A percentile compares a stretch with the other conserved stretches of the same genome.
Evolutionary conservation across 805 yeast genomes (phyloP).

Genomic region (Zygosaccharomyces kombuchaensis): DNA sequence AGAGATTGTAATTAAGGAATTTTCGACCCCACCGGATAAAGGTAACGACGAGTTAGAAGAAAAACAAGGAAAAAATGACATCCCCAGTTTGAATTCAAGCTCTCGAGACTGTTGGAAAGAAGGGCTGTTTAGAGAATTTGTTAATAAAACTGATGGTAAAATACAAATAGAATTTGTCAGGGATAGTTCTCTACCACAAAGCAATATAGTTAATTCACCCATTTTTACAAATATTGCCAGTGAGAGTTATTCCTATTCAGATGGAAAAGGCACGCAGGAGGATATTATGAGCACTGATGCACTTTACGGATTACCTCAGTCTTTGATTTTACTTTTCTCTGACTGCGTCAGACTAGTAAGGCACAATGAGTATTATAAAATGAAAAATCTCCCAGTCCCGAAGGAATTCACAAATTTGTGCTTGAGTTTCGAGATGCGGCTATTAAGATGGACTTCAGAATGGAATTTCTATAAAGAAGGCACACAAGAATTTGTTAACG

Average conservation of each 20-base stretch:
- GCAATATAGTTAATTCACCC: slow-evolving; percentile 22
- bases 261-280: slow-evolving; percentile 45
- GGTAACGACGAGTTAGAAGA: slow-evolving; percentile 9
- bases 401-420: slow-evolving; percentile 23
- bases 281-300: slow-evolving; percentile 71
- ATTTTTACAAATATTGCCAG: slow-evolving; percentile 42
- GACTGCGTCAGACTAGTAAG: slow-evolving; percentile 67
- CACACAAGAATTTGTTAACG: slow-evolving; percentile 27
- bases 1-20: slow-evolving; percentile 24
- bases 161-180: slow-evolving; percentile 42
- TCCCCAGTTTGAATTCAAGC: neutral
- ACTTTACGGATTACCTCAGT: slow-evolving; percentile 78
- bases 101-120: neutral
- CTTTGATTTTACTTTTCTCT: slow-evolving; percentile 65
- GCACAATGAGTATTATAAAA: slow-evolving; percentile 48
- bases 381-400: slow-evolving; percentile 24
- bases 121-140: slow-evolving; percentile 29
- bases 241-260: slow-evolving; percentile 32
- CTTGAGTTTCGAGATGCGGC: slow-evolving; percentile 43
- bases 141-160: slow-evolving; percentile 44
- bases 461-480: slow-evolving; percentile 53
- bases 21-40: slow-evolving; percentile 11
- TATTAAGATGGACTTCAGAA: slow-evolving; percentile 67
- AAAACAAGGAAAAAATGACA: neutral
- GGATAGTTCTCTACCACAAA: neutral